phyloP scores from a whole-genome alignment of 176 grass and related monocot species.

The Bromus sterilis region DNA sequence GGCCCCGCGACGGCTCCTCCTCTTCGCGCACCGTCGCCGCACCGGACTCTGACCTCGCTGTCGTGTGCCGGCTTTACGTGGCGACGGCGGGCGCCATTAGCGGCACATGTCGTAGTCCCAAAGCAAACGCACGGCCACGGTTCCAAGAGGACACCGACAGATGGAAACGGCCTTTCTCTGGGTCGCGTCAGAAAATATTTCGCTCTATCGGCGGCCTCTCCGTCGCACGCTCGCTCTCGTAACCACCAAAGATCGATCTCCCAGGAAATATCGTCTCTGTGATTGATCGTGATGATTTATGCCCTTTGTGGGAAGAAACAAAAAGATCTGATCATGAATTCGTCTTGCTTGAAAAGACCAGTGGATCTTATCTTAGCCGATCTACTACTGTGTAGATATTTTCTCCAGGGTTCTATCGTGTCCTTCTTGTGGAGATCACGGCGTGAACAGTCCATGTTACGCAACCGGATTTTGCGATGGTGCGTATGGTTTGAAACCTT shows the following conservation, averaged over 20 bases:
- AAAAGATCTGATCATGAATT: background rate
- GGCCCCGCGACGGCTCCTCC: background rate
- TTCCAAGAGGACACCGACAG: background rate
- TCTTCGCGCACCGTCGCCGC: background rate
- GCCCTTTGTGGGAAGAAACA: background rate
- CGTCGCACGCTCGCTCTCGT: background rate
- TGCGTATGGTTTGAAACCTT: background rate
- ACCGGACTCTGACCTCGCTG: background rate
- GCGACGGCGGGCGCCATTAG: background rate
- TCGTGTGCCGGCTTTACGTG: conserved; percentile 24
- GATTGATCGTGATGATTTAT: background rate
- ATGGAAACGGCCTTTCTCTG: background rate
- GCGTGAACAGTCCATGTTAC: background rate
- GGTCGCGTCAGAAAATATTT: background rate
- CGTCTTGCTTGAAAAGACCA: background rate
- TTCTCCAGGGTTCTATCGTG: background rate
- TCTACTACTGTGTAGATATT: background rate
- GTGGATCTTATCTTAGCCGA: background rate
- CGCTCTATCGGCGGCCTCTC: background rate
- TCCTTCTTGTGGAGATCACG: background rate
- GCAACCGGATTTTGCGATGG: background rate
- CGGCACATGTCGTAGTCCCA: background rate
- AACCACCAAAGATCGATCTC: background rate
- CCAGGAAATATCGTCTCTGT: background rate
- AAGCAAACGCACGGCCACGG: conserved; percentile 2